These are phyloP conservation scores for Penicillium fimorum DNA, from an alignment of 495 filamentous ascomycete species.

Conservation along the genomic window DNA sequence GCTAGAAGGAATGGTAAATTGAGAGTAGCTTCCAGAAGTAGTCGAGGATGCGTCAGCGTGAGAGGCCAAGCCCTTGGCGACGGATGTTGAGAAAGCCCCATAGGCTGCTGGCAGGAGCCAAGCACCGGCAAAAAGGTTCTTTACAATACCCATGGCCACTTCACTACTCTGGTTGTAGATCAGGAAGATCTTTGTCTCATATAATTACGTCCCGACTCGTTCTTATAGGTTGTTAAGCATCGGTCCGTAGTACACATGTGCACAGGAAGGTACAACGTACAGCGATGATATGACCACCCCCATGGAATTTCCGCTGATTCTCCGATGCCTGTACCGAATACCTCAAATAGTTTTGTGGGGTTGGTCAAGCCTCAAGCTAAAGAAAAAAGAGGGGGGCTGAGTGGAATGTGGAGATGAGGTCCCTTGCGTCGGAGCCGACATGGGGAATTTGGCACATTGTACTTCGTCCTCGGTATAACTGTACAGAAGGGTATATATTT, in stretches of 20 bases:
- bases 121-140: slow-evolving; percentile 24
- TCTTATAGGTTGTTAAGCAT: slow-evolving; percentile 17
- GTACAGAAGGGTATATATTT: too few species aligned
- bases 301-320: slow-evolving; percentile 23
- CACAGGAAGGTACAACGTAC: neutral
- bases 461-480: too few species aligned
- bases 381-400: neutral
- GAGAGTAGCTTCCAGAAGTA: slow-evolving; percentile 14
- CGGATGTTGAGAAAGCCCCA: slow-evolving; percentile 22
- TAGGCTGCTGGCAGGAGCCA: slow-evolving; percentile 33
- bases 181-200: neutral
- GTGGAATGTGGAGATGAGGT: slow-evolving; percentile 5
- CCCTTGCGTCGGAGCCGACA: slow-evolving; percentile 2
- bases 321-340: slow-evolving; percentile 6
- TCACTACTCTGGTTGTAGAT: slow-evolving; percentile 3
- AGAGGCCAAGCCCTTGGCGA: slow-evolving; percentile 13
- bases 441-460: too few species aligned
- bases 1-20: slow-evolving; percentile 58
- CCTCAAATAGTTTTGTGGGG: slow-evolving; percentile 14
- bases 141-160: slow-evolving; percentile 29
- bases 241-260: neutral
- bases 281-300: slow-evolving; percentile 15
- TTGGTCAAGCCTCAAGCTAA: slow-evolving; percentile 8
- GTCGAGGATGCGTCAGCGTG: neutral
- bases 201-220: slow-evolving; percentile 1